These are phyloP conservation scores for Penicillium carneum DNA, from an alignment of 2,329 filamentous ascomycete species.

Conservation along the genomic window DNA sequence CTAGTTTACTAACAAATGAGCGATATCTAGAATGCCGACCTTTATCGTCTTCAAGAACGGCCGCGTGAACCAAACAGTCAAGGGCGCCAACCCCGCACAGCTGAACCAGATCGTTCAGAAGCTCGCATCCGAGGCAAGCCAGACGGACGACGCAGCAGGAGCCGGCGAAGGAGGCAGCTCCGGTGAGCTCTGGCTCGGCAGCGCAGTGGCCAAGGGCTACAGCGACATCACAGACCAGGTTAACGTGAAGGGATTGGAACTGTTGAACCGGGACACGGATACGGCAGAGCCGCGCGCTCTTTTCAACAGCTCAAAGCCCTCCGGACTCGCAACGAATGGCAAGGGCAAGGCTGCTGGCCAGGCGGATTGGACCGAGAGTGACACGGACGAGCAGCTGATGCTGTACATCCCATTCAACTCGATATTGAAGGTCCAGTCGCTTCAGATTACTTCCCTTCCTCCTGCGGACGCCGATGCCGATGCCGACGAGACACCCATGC, in stretches of 20 bases:
- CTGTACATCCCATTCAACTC: constrained; percentile 89
- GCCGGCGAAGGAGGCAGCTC: constrained; percentile 53
- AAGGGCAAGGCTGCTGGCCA: constrained; percentile 61
- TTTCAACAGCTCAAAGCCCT: constrained; percentile 74
- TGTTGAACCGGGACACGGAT: constrained; percentile 84
- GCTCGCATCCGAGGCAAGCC: constrained; percentile 69
- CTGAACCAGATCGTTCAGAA: constrained; percentile 75
- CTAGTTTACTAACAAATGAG: constrained; percentile 33
- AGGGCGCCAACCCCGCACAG: constrained; percentile 75
- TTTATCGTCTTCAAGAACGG: constrained; percentile 86
- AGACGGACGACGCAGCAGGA: constrained; percentile 51
- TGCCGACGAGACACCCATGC: constrained; percentile 77
- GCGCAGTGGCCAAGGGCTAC: constrained; percentile 79
- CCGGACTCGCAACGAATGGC: constrained; percentile 58
- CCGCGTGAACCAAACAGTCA: constrained; percentile 70
- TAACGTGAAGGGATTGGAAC: constrained; percentile 79
- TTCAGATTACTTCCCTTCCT: constrained; percentile 83
- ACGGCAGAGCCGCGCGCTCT: constrained; percentile 75
- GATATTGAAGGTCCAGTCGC: constrained; percentile 85
- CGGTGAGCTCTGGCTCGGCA: constrained; percentile 72
- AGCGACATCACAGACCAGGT: constrained; percentile 81
- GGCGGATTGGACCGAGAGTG: constrained; percentile 91
- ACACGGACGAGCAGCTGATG: constrained; percentile 95
- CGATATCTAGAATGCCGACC: constrained; percentile 72
- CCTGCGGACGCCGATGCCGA: constrained; percentile 57